Evolutionary conservation across 768 basidiomycete species (phyloP).

Genomic region (Rhizopogon vesiculosus): DNA sequence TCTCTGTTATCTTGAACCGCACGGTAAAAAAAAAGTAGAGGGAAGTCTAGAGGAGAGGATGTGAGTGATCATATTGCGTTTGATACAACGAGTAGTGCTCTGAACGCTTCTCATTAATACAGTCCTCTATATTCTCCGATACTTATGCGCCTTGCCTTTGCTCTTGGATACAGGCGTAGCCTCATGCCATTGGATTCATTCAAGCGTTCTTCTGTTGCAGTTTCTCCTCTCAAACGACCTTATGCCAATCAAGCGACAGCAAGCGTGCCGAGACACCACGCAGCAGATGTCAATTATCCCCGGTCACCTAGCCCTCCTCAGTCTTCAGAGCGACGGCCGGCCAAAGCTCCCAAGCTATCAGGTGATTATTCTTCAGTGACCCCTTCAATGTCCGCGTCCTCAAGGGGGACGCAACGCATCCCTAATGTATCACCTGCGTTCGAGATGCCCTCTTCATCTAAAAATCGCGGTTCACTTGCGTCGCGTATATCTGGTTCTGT

Average conservation of each 20-base stretch:
- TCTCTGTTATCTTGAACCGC: neutral
- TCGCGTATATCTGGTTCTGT: neutral
- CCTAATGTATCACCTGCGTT: constrained; percentile 15
- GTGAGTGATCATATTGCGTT: neutral
- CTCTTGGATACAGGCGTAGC: constrained; percentile 45
- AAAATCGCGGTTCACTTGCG: constrained; percentile 6
- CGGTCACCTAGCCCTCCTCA: constrained; percentile 1
- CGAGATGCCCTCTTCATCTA: constrained; percentile 25
- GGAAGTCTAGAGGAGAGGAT: neutral
- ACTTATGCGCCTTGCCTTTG: constrained; percentile 49
- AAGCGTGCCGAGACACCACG: constrained; percentile 9
- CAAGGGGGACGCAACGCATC: constrained; percentile 9
- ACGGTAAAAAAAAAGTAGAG: neutral
- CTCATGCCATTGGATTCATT: constrained; percentile 55
- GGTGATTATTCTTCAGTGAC: neutral
- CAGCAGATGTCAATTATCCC: constrained; percentile 20
- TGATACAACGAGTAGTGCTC: neutral
- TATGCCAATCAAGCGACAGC: constrained; percentile 37
- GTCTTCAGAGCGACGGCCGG: constrained; percentile 9
- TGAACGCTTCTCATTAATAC: neutral
- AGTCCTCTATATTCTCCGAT: constrained; percentile 2
- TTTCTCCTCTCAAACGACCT: constrained; percentile 39
- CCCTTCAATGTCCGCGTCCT: neutral
- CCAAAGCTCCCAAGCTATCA: constrained; percentile 10
- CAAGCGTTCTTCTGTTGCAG: constrained; percentile 16